A percentile compares a stretch with the other conserved stretches of the same genome.
phyloP scores from a whole-genome alignment of 2,329 filamentous ascomycete species.

The Seiridium cupressi region DNA sequence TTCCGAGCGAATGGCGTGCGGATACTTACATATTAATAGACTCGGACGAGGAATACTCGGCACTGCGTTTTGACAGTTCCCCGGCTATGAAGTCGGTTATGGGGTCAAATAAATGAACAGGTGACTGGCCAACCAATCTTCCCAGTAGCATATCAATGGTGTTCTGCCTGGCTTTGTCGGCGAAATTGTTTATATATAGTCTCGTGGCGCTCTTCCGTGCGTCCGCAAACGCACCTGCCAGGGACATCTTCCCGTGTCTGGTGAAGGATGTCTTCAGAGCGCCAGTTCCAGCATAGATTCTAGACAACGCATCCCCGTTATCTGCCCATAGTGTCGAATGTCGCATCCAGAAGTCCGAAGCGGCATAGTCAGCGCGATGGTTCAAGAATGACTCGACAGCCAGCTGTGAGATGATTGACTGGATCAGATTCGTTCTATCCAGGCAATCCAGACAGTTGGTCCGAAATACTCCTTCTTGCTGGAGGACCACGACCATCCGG shows the following conservation, averaged over 20 bases:
- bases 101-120: conserved; percentile 87
- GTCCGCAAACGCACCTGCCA: conserved; percentile 92
- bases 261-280: conserved; percentile 96
- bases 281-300: conserved; percentile 95
- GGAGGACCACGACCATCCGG: conserved; percentile 68
- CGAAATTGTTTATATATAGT: conserved; percentile 96
- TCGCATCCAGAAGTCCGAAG: conserved; percentile 83
- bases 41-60: conserved; percentile 74
- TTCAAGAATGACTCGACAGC: conserved; percentile 80
- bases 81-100: conserved; percentile 85
- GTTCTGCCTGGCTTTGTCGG: conserved; percentile 87
- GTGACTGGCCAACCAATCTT: conserved; percentile 75
- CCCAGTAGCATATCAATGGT: conserved; percentile 94
- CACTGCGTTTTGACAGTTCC: conserved; percentile 66
- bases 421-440: conserved; percentile 92
- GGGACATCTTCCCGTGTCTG: conserved; percentile 89
- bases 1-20: not conserved
- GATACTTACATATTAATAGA: conserved; percentile 68
- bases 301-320: conserved; percentile 90
- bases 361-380: conserved; percentile 67
- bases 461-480: conserved; percentile 93
- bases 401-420: conserved; percentile 94
- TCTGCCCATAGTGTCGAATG: conserved; percentile 96
- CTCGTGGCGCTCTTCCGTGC: conserved; percentile 90
- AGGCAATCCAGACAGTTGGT: conserved; percentile 96